Evolutionary conservation across 495 filamentous ascomycete genomes (phyloP), one percentile per base, ranked within the genome.

Genomic region (Parathielavia appendiculata): DNA sequence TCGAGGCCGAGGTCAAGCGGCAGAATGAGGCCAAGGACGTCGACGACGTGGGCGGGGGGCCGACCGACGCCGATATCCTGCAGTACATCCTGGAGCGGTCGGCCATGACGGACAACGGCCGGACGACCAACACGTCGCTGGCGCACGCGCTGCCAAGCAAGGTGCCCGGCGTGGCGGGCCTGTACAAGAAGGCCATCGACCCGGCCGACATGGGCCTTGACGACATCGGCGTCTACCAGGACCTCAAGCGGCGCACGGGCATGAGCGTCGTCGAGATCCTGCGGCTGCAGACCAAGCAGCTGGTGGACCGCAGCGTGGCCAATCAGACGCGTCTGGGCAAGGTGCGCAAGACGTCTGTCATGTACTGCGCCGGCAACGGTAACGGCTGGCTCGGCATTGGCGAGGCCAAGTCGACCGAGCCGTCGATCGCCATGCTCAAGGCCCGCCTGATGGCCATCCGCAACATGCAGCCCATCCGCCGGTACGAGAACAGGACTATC

Each of bases 251-350:
- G 74, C 76, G 82, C 58, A 91, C 87, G 23, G 90, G 91, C 54
- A 79, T 89, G 72, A 76, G 70, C 11, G 63, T 79, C 57, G 54
- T 73, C 9, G 68, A 88, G 40, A 82, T 97, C 48, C 45, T 72
- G 13, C 43, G 62, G 1, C 71, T 89, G 51, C 72, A 75, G 23
- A 70, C 76, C 22, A 93, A 90, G 77, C 73, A 74, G 13, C 66
- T 98, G 26, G 88, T 95, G 20, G 54, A 57, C 4, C 87, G 91
- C 65, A 69, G 69, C 1, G 95, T 99, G 46, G 75, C 81, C 59
- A 99, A 99, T 73, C 91, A 96, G 80, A 97, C 95, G 32, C 88
- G 91, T 76, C 83, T 99, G 73, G 93, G 93, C 63, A 99, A 97
- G 81, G 83, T 97, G 54, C 73, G 73, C 51, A 85, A 83, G 66